Percentiles rank a stretch among this genome's conserved stretches.
phyloP scores from a whole-genome alignment of 2,329 filamentous ascomycete genomes.

The Verticillium zaregamsianum region DNA sequence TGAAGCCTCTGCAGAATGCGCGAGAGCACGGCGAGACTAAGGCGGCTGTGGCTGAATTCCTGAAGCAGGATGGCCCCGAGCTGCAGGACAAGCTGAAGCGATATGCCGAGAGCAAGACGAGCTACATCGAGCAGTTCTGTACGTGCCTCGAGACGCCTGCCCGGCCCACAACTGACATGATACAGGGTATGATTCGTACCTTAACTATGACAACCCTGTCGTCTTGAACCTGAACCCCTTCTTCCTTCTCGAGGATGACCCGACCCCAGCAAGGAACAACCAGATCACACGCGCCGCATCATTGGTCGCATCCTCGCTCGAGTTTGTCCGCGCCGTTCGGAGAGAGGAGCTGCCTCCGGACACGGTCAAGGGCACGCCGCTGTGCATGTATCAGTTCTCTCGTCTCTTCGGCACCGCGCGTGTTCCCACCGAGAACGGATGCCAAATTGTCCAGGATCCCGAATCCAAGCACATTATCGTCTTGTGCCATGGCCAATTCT shows the following conservation, averaged over 20 bases:
- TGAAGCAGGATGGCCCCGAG: conserved; percentile 74
- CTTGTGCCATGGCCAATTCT: conserved; percentile 91
- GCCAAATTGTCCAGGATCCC: conserved; percentile 91
- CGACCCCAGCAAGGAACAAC: conserved; percentile 92
- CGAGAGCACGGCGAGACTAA: conserved; percentile 82
- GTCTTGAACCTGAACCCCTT: conserved; percentile 97
- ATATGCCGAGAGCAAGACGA: conserved; percentile 86
- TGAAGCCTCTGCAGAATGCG: conserved; percentile 75
- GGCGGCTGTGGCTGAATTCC: conserved; percentile 76
- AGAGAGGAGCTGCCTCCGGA: conserved; percentile 92
- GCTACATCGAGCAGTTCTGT: conserved; percentile 99
- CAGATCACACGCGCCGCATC: conserved; percentile 94
- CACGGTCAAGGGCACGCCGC: conserved; percentile 72
- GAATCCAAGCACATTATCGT: conserved; percentile 92
- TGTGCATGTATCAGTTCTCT: conserved; percentile 99
- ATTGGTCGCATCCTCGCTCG: conserved; percentile 81
- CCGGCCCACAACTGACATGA: conserved; percentile 5
- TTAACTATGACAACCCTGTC: conserved; percentile 97
- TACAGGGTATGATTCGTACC: conserved; percentile 94
- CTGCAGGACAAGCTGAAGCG: conserved; percentile 85
- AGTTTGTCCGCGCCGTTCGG: conserved; percentile 88
- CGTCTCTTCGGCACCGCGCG: conserved; percentile 91
- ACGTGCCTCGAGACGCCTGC: conserved; percentile 33
- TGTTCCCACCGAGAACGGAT: conserved; percentile 90
- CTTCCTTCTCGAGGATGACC: conserved; percentile 95